Evolutionary conservation across 2,329 filamentous ascomycete species (phyloP), one percentile per base, ranked within the genome.

Genomic region (Thermothelomyces thermophilus): DNA sequence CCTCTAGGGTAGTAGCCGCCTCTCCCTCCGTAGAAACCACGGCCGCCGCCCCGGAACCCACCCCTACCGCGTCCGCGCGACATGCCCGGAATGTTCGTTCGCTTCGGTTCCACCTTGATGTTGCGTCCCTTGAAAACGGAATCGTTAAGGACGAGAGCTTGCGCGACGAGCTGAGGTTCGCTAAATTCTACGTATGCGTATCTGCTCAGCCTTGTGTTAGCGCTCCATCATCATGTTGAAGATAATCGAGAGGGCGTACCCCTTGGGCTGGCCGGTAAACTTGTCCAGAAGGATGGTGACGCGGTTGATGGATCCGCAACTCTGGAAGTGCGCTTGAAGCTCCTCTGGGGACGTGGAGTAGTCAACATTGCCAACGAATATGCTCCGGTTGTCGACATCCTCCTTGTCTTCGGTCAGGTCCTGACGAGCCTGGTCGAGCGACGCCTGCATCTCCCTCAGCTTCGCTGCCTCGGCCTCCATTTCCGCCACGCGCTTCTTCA

Each of bases 111-210:
- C 65, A 97, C 93, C 82, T 98, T 98, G 67, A 98, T 82, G 68
- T 93, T 94, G 63, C 93, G 83, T 56, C 89, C 90, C 63, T 93
- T 90, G 73, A 98, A 95, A 51, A 94, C 78, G 68, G 90, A 96
- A 72, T 98, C 93, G 68, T 98, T 97, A 51, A 98, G 76, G 35
- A 97, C 90, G 54, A 98, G 79, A 22, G 93, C 93, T 68, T 95
- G 88, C 41, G 88, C 89, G 56, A 98, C 91, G 54, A 96, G 77
- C 69, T 82, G 90, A 42, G 93, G 90, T 72, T 97, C 93, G 53
- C 88, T 86, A 66, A 98, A 98, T 71, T 98, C 93, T 63, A 98
- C 93, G 71, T 98, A 98, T 64, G 93, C 93, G 73, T 98, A 98
- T 58, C 90, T 96, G 70, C 49, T 11, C 22, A 19, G 41, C 31